A percentile compares a stretch with the other conserved stretches of the same genome.
Evolutionary conservation across 139 green algal species (phyloP).

Genomic region (Chlorella sp.): DNA sequence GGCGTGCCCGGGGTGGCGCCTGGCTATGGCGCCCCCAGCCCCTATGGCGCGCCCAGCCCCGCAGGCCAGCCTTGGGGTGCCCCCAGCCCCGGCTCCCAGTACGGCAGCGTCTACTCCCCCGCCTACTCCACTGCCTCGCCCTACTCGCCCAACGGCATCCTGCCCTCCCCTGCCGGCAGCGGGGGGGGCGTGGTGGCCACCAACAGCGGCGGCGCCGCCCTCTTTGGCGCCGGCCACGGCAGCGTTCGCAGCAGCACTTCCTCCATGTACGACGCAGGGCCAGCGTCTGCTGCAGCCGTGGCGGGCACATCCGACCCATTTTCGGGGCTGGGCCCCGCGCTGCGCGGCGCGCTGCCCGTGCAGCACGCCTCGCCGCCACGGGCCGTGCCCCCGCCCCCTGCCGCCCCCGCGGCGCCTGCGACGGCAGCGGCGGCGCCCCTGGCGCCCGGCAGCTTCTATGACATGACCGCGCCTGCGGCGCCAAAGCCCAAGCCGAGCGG

Average conservation of each 20-base stretch:
- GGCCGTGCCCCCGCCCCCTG: background rate
- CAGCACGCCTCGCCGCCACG: background rate
- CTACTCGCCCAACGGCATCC: slow-evolving; percentile 3
- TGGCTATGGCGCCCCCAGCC: background rate
- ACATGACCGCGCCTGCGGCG: slow-evolving; percentile 27
- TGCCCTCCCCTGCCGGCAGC: slow-evolving; percentile 4
- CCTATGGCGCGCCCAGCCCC: background rate
- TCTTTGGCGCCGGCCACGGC: background rate
- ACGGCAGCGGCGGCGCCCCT: background rate
- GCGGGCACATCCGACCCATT: slow-evolving; percentile 8
- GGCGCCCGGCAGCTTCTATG: slow-evolving; percentile 14
- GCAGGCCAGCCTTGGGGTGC: background rate
- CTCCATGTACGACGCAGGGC: background rate
- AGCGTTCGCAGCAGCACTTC: slow-evolving; percentile 5
- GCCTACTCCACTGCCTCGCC: slow-evolving; percentile 3
- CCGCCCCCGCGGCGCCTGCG: background rate
- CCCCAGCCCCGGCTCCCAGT: no score
- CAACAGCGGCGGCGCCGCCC: background rate
- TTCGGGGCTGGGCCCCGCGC: slow-evolving; percentile 20
- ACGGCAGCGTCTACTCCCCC: no score
- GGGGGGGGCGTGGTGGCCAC: background rate
- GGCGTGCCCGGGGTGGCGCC: background rate
- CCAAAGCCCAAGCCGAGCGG: slow-evolving; percentile 32
- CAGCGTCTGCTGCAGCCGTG: background rate
- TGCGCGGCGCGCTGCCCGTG: slow-evolving; percentile 7